phyloP scores from a whole-genome alignment of 768 basidiomycete species.

The Boletus rubescentipes region DNA sequence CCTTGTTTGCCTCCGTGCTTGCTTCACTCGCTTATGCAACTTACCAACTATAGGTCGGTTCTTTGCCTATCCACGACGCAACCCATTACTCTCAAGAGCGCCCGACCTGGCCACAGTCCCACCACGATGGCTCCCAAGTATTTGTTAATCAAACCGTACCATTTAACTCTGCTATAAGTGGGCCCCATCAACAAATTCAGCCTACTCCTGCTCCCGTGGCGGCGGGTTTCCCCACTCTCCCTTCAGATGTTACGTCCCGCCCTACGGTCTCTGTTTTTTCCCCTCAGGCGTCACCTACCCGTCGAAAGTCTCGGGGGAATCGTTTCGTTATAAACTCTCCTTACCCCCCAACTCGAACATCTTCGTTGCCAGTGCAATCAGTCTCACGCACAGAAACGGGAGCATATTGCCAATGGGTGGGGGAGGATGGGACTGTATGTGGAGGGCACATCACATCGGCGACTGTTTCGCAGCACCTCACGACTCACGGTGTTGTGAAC shows the following conservation, averaged over 20 bases:
- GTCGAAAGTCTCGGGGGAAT: background rate
- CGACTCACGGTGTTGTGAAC: background rate
- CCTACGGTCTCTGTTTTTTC: no score
- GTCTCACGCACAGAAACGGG: background rate
- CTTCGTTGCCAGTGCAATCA: background rate
- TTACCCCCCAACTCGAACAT: background rate
- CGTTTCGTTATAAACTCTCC: background rate
- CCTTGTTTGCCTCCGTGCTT: no score
- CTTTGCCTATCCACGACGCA: background rate
- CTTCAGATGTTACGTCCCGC: background rate
- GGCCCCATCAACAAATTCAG: background rate
- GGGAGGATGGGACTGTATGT: constrained; percentile 1
- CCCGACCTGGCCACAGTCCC: background rate
- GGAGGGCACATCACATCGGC: background rate
- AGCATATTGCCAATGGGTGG: constrained; percentile 10
- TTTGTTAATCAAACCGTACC: background rate
- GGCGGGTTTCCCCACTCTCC: background rate
- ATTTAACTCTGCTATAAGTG: background rate
- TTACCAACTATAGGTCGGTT: background rate
- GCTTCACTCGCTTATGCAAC: background rate
- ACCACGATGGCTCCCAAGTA: background rate
- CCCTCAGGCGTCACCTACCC: no score
- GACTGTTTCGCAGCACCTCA: constrained; percentile 10
- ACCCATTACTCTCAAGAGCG: no score
- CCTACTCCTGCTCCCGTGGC: background rate